Conservation (phyloP, 2,329 filamentous ascomycete species). For the Aspergillus glaucus region DNA sequence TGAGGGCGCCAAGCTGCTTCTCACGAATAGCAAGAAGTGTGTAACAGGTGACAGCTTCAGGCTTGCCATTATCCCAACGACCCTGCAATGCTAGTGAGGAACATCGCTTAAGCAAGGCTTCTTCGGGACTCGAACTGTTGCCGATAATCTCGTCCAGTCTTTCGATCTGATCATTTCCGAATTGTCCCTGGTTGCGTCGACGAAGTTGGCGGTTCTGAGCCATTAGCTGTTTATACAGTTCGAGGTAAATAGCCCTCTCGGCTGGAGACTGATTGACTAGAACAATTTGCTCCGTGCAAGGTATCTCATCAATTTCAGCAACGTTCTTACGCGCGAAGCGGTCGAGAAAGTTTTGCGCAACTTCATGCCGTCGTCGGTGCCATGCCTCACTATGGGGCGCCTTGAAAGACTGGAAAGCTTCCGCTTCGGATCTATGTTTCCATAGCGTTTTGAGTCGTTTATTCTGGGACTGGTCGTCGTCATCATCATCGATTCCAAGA, state of each 20-base stretch:
- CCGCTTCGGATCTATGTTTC: constrained; percentile 36
- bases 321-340: constrained; percentile 46
- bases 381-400: constrained; percentile 46
- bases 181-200: constrained; percentile 16
- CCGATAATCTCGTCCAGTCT: constrained; percentile 43
- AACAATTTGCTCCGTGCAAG: constrained; percentile 38
- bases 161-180: constrained; percentile 24
- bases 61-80: constrained; percentile 20
- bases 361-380: constrained; percentile 46
- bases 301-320: constrained; percentile 41
- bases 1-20: constrained; percentile 17
- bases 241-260: constrained; percentile 50
- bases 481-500: constrained; percentile 50
- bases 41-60: constrained; percentile 25
- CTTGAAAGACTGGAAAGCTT: constrained; percentile 51
- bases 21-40: constrained; percentile 22
- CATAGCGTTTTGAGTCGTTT: constrained; percentile 35
- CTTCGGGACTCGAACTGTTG: constrained; percentile 38
- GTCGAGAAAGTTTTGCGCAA: constrained; percentile 52
- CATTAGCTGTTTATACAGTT: constrained; percentile 50
- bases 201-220: constrained; percentile 43
- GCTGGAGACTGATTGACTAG: constrained; percentile 40
- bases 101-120: constrained; percentile 48
- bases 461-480: constrained; percentile 38
- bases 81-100: constrained; percentile 29